Evolutionary conservation across 768 basidiomycete genomes (phyloP).

Genomic region (Termitomyces heimii): DNA sequence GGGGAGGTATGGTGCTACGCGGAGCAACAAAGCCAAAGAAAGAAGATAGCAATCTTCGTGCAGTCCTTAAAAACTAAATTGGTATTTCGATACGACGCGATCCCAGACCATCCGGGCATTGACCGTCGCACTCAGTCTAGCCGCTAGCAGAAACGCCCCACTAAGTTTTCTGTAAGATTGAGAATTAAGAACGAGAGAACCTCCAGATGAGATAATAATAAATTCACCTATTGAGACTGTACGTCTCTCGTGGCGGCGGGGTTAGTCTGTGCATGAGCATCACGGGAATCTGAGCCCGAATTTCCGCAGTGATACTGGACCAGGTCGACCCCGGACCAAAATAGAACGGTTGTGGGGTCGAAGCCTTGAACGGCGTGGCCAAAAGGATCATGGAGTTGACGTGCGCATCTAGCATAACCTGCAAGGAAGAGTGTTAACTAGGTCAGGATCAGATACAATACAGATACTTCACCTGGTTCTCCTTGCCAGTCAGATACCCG

Average conservation of each 20-base stretch:
- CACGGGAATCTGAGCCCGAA: conserved; percentile 77
- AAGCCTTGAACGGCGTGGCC: conserved; percentile 74
- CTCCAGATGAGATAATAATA: neutral
- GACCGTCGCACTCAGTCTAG: conserved; percentile 66
- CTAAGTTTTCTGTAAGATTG: conserved; percentile 60
- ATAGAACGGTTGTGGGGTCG: conserved; percentile 65
- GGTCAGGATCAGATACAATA: neutral
- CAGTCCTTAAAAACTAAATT: conserved; percentile 19
- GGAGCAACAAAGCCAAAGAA: too few relatives aligned
- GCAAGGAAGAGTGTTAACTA: neutral
- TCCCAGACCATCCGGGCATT: conserved; percentile 78
- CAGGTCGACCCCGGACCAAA: conserved; percentile 66
- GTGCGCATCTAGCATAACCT: conserved; percentile 88
- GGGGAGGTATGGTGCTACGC: too few relatives aligned
- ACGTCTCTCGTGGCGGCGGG: conserved; percentile 92
- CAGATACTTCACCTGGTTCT: conserved; percentile 55
- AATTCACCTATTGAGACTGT: conserved; percentile 80
- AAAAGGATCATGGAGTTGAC: conserved; percentile 78
- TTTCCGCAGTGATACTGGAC: conserved; percentile 68
- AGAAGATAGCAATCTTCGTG: too few relatives aligned
- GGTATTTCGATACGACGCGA: conserved; percentile 43
- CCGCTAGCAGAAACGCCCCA: conserved; percentile 74
- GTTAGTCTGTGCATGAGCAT: conserved; percentile 88
- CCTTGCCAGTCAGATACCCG: conserved; percentile 87
- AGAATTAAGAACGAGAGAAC: neutral